Base-by-base conservation (phyloP, 768 basidiomycete species). In the Hericium rajendrae region DNA sequence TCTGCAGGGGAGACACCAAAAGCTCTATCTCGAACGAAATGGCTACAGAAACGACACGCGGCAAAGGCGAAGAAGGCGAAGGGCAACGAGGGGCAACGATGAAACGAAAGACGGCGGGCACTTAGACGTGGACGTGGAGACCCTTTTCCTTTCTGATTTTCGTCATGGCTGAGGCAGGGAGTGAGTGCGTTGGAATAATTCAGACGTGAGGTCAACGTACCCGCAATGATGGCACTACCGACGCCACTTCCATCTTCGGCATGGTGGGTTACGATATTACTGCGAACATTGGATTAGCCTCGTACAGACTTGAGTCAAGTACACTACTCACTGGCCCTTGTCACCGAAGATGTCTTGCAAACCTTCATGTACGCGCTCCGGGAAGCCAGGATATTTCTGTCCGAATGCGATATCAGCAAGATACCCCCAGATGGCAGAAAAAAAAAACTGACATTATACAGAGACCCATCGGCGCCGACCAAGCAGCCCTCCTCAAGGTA, bases 361-460 rank as follows among this genome's bases (percentile, higher is more conserved):
- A 13, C 94, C 97, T 68, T 94, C 86, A 64, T 97, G 92, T 57
- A 98, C 85, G 58, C 93, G 78, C 62, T 97, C 91, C 39, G 94
- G 82, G 68, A 98, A 99, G 40, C 88, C 84, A 37, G 97, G 97
- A 72, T 98, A 98, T 91, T 97, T 97, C 93, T 97, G 39, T 8
- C 8, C 43, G 9, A 22, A 26, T 11, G 52, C 48, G 38, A 9
- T 11, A 40, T 49, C 5, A 55, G n/a, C 2, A 26, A 20, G 26
- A 26, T 6, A 3, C 13, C n/a, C 24, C 43, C 40, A 52, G 51
- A 39, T 9, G 32, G 60, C 22, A 52, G 16, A 39, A 26, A 15
- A 39, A 39, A 24, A 12, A 52, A 4, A 74, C 86, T 60, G 60
- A 94, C 93, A 66, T 94, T 95, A 72, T 97, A 97, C 65, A 97